Evolutionary conservation across 1,284 basidiomycete genomes (phyloP).

Genomic region (Moniliella sp.): DNA sequence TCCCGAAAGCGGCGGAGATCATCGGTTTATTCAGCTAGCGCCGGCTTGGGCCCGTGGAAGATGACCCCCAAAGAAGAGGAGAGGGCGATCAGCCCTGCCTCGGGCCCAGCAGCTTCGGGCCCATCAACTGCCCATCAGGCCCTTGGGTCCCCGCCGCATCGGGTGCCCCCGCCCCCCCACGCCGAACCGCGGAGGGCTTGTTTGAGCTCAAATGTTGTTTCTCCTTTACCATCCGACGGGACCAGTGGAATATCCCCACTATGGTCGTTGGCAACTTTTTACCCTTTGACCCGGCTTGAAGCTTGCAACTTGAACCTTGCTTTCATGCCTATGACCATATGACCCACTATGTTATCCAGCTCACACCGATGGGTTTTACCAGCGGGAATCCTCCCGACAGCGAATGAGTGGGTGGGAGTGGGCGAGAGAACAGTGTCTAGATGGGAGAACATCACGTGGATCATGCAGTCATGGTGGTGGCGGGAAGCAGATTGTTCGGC

Average conservation of each 20-base stretch:
- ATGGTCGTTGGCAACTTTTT: constrained; percentile 11
- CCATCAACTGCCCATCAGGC: background rate
- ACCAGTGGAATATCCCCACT: constrained; percentile 35
- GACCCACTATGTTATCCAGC: too few relatives aligned
- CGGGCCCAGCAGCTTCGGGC: background rate
- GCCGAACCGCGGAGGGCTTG: constrained; percentile 38
- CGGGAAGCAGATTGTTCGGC: too few relatives aligned
- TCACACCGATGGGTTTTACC: too few relatives aligned
- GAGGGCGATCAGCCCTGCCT: background rate
- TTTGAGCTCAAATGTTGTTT: constrained; percentile 70
- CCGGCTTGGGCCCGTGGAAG: background rate
- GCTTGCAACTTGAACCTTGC: too few relatives aligned
- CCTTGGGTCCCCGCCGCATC: background rate
- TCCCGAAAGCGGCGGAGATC: constrained; percentile 11
- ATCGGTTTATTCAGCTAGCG: background rate
- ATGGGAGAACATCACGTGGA: too few relatives aligned
- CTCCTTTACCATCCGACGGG: constrained; percentile 75
- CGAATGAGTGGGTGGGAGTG: too few relatives aligned
- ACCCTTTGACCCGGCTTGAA: too few relatives aligned
- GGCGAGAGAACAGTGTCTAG: too few relatives aligned
- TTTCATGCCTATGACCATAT: too few relatives aligned
- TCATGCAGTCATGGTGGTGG: too few relatives aligned
- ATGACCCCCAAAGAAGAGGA: background rate
- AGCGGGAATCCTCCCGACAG: too few relatives aligned
- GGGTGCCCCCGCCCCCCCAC: background rate